Base-by-base conservation (phyloP, 108 stramenopile genomes). In the Cylindrotheca fusiformis region DNA sequence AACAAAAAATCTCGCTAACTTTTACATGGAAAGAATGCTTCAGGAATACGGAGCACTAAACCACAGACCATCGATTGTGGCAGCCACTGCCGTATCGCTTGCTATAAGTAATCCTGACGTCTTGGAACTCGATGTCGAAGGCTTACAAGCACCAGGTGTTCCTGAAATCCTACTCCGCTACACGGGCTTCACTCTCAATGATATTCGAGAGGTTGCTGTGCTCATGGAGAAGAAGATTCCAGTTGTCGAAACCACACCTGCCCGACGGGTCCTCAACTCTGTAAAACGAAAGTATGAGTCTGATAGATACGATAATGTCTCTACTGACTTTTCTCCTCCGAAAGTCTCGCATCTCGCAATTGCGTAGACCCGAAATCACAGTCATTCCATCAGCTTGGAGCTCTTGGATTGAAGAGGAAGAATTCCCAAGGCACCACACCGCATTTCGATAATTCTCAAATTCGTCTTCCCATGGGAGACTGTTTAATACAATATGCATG, bases 21-120 rank as follows among this genome's bases (percentile, higher is more conserved):
- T 84, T 79, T 95, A 97, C 56, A 76, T 91, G 63, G 98, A 99
- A 79, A 78, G 99, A 30, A 93, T 85, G 59, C 77, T 99, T 28
- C 97, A 98, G 76, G 97, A 98, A 78, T 80, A 96, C 60, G 71
- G 75, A 18, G 78, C 96, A 74, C 76, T 99, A 27, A 55, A 85
- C 12, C 94, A 65, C 63, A 78, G 82, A 31, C 96, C 97, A 2
- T 97, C 96, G 30, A 50, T 91, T 5, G 63, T 97, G 4, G 93
- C 94, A 50, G 88, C 86, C 30, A 70, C 92, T 24, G 87, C 97
- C 28, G 93, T 98, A 47, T 72, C 90, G 51, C 71, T 98, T n/a
- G 96, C 99, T 21, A 30, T 81, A 25, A 86, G 64, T 41, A 75
- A 86, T 36, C 78, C 70, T 1, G 63, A 56, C 24, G 36, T 67